Evolutionary conservation across 129 eudicot genomes (phyloP).

Genomic region (Lactuca sativa): DNA sequence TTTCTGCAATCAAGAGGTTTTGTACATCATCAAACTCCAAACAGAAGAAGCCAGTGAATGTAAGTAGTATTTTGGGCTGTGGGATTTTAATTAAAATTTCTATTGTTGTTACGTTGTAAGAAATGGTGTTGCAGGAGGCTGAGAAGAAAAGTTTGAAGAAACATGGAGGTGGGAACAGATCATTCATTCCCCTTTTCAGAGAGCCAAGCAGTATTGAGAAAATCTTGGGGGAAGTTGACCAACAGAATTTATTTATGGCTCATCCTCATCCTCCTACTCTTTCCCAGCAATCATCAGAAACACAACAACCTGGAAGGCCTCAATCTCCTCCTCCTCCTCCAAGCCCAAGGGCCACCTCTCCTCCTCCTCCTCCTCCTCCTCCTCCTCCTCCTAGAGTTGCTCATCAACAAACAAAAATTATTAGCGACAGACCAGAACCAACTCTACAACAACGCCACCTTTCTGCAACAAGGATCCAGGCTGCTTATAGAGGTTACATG

Average conservation of each 20-base stretch:
- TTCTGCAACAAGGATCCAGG: slow-evolving; percentile 80
- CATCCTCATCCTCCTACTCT: slow-evolving; percentile 28
- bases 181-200: slow-evolving; percentile 68
- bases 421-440: slow-evolving; percentile 46
- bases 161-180: slow-evolving; percentile 48
- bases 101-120: background rate
- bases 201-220: slow-evolving; percentile 96
- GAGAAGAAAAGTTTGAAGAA: slow-evolving; percentile 50
- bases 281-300: slow-evolving; percentile 12
- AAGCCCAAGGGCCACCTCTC: background rate
- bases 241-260: slow-evolving; percentile 41
- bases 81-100: background rate
- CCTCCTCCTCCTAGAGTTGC: slow-evolving; percentile 23
- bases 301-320: slow-evolving; percentile 20
- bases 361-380: background rate
- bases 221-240: slow-evolving; percentile 77
- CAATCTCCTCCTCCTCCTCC: slow-evolving; percentile 18
- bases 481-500: slow-evolving; percentile 86
- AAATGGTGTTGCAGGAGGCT: slow-evolving; percentile 37
- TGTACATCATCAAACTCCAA: slow-evolving; percentile 60
- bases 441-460: slow-evolving; percentile 49
- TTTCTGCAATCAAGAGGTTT: slow-evolving; percentile 78
- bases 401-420: slow-evolving; percentile 24
- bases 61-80: background rate
- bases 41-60: slow-evolving; percentile 45